phyloP scores from a whole-genome alignment of 495 filamentous ascomycete species.

The Pseudoneurospora amorphoporcata region DNA sequence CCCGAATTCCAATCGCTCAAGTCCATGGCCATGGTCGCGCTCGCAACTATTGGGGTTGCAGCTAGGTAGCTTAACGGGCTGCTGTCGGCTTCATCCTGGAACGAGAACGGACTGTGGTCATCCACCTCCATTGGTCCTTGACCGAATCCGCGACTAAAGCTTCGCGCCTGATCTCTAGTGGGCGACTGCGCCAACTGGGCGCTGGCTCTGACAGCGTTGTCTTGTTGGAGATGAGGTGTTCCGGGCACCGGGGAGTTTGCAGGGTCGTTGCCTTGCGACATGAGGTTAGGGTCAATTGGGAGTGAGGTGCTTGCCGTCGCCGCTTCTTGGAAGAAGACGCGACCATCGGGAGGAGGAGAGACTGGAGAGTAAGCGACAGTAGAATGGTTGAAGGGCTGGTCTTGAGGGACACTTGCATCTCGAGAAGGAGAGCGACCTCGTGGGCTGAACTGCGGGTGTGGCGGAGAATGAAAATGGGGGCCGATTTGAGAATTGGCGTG shows the following conservation, averaged over 20 bases:
- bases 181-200: neutral
- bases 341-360: neutral
- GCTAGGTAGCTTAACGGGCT: neutral
- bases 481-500: neutral
- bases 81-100: neutral
- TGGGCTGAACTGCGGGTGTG: neutral
- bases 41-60: neutral
- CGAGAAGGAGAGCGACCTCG: neutral
- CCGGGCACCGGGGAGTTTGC: neutral
- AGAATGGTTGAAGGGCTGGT: neutral
- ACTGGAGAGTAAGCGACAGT: neutral
- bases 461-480: neutral
- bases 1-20: neutral
- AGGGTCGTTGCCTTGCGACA: neutral
- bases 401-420: neutral
- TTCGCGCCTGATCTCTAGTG: neutral
- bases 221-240: neutral
- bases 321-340: neutral
- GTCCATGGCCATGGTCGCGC: neutral
- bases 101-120: neutral
- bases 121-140: neutral
- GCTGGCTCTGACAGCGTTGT: neutral
- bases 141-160: neutral
- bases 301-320: neutral
- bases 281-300: neutral